A percentile compares a stretch with the other conserved stretches of the same genome.
phyloP scores from a whole-genome alignment of 176 grass and related monocot genomes.

The Poa pratensis region DNA sequence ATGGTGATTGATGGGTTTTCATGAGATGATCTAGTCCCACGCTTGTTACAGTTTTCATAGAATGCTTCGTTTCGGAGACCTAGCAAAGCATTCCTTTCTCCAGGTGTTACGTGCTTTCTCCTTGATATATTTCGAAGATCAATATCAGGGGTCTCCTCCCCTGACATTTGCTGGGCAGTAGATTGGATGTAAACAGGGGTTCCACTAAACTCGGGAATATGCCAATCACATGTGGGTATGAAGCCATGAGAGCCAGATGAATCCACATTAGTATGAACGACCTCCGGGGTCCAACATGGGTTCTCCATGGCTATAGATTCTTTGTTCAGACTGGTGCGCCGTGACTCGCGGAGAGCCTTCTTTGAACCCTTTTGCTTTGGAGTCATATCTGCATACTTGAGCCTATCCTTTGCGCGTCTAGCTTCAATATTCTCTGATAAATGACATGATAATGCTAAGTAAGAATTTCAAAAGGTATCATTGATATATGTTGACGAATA shows the following conservation, averaged over 20 bases:
- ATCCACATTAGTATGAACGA: neutral
- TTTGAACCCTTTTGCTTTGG: neutral
- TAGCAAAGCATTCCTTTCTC: neutral
- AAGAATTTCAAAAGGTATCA: neutral
- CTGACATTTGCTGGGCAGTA: neutral
- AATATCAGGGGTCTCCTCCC: neutral
- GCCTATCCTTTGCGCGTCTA: neutral
- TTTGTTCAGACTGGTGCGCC: neutral
- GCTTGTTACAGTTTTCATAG: too few relatives aligned
- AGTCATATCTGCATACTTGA: neutral
- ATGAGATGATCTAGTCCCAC: too few relatives aligned
- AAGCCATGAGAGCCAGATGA: neutral
- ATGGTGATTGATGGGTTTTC: neutral
- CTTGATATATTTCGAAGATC: neutral
- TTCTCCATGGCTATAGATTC: neutral
- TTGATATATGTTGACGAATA: neutral
- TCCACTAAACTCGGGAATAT: neutral
- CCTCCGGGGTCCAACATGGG: neutral
- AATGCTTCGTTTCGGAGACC: too few relatives aligned
- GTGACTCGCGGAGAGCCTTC: neutral
- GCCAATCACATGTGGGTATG: too few relatives aligned
- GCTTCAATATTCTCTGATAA: neutral
- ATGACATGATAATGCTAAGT: neutral
- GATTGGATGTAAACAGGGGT: neutral
- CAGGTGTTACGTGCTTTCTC: neutral